Evolutionary conservation across 192 early-diverging fungal genomes (phyloP).

Genomic region (Coemansia sp.): DNA sequence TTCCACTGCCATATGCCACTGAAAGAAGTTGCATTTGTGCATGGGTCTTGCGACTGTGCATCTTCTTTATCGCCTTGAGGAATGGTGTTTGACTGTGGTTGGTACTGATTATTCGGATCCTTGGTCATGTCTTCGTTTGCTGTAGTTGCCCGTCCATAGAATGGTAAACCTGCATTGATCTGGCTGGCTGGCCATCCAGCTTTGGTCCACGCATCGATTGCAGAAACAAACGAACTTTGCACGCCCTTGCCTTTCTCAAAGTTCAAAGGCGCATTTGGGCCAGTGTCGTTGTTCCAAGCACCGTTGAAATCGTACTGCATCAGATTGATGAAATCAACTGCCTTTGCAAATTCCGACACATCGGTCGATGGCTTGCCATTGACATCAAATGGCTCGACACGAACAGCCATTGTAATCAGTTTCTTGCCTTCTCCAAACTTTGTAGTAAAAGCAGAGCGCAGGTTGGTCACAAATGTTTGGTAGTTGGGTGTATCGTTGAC

Average conservation of each 20-base stretch:
- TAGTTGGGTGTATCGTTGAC: conserved; percentile 66
- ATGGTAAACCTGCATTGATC: conserved; percentile 62
- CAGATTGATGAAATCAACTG: conserved; percentile 63
- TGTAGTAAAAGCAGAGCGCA: conserved; percentile 55
- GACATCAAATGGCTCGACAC: conserved; percentile 59
- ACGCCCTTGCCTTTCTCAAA: conserved; percentile 28
- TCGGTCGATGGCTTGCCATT: conserved; percentile 46
- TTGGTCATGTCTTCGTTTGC: conserved; percentile 38
- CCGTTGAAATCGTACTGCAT: conserved; percentile 69
- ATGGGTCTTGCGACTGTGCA: conserved; percentile 55
- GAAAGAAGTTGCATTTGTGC: conserved; percentile 38
- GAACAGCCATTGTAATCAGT: conserved; percentile 64
- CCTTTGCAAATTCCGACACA: conserved; percentile 61
- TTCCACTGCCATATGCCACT: conserved; percentile 65
- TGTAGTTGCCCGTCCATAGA: conserved; percentile 59
- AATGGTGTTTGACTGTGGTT: conserved; percentile 14
- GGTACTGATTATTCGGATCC: conserved; percentile 31
- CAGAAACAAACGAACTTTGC: conserved; percentile 50
- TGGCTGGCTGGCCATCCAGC: conserved; percentile 62
- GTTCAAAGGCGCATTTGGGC: conserved; percentile 62
- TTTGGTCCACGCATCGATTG: conserved; percentile 59
- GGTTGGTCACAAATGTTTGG: conserved; percentile 57
- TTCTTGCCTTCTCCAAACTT: conserved; percentile 47
- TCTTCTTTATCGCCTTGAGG: conserved; percentile 59
- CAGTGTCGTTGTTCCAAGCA: conserved; percentile 56